phyloP scores from a whole-genome alignment of 768 basidiomycete species.

The Lactarius indigo region DNA sequence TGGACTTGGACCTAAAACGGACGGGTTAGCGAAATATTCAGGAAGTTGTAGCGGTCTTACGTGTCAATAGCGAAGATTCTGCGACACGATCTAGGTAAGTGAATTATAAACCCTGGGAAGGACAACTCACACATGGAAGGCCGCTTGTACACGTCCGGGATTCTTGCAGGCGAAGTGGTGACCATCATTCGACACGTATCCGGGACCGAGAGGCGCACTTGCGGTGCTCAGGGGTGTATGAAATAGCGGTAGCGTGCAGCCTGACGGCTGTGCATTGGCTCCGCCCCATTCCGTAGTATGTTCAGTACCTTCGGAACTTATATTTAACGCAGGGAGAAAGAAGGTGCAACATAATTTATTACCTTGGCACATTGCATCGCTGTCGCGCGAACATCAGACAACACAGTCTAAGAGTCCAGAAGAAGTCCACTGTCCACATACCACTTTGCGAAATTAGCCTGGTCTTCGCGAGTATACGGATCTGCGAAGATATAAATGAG shows the following conservation, averaged over 20 bases:
- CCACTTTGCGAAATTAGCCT: conserved; percentile 38
- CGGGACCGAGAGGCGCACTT: conserved; percentile 31
- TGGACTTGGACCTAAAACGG: conserved; percentile 46
- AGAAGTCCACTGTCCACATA: conserved; percentile 38
- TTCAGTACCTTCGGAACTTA: conserved; percentile 40
- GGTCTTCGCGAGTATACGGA: conserved; percentile 57
- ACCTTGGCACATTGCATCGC: conserved; percentile 52
- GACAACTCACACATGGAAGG: conserved; percentile 55
- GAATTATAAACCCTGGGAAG: not conserved
- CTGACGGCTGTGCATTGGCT: conserved; percentile 45
- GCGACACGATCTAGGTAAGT: not conserved
- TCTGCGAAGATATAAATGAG: conserved; percentile 34
- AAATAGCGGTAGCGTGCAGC: conserved; percentile 50
- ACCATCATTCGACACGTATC: conserved; percentile 54
- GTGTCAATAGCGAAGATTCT: conserved; percentile 53
- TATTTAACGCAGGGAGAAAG: not conserved
- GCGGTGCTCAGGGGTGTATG: conserved; percentile 38
- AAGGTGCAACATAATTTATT: not conserved
- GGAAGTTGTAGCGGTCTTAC: conserved; percentile 26
- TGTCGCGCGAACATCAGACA: conserved; percentile 24
- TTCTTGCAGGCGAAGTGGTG: conserved; percentile 54
- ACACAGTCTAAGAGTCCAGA: conserved; percentile 27
- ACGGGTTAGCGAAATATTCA: not conserved
- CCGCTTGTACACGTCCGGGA: conserved; percentile 46
- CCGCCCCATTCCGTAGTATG: conserved; percentile 34